phyloP scores from a whole-genome alignment of 805 yeast genomes.

The Metschnikowia amazonensis region DNA sequence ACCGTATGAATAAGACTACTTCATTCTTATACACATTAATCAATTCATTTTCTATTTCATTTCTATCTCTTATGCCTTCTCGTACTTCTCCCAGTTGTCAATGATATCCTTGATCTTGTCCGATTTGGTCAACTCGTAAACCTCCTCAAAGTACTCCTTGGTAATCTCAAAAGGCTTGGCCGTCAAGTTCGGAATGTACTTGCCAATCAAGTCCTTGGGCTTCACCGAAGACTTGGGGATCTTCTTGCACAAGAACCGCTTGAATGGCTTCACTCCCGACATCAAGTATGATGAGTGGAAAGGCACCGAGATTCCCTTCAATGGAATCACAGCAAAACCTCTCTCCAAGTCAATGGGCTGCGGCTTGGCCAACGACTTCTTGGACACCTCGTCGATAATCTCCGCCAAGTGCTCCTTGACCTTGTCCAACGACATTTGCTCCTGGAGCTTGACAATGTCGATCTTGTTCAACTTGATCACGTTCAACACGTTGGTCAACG shows the following conservation, averaged over 20 bases:
- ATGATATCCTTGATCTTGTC: conserved; percentile 85
- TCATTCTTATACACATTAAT: too few relatives aligned
- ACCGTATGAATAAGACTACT: too few relatives aligned
- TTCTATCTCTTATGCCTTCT: conserved; percentile 45
- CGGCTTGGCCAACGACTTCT: conserved; percentile 78
- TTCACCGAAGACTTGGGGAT: conserved; percentile 92
- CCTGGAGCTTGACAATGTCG: conserved; percentile 84
- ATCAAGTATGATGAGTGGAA: conserved; percentile 98
- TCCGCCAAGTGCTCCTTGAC: conserved; percentile 85
- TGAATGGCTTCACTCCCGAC: conserved; percentile 98
- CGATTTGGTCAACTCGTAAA: conserved; percentile 84
- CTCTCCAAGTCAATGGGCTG: conserved; percentile 97
- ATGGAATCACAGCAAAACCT: conserved; percentile 97
- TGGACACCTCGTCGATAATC: conserved; percentile 81
- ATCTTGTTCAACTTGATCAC: conserved; percentile 91
- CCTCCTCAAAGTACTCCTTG: conserved; percentile 96
- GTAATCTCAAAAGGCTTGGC: conserved; percentile 96
- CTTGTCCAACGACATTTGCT: conserved; percentile 76
- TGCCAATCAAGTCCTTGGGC: conserved; percentile 88
- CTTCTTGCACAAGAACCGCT: conserved; percentile 94
- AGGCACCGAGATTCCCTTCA: conserved; percentile 98
- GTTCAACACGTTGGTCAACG: conserved; percentile 88
- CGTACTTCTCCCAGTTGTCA: conserved; percentile 93
- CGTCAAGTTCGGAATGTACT: conserved; percentile 97
- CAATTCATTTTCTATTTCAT: too few relatives aligned